Percentiles rank a stretch among this genome's conserved stretches.
Conservation (phyloP, 78 protist genomes). For the Chrysochromulina parva region DNA sequence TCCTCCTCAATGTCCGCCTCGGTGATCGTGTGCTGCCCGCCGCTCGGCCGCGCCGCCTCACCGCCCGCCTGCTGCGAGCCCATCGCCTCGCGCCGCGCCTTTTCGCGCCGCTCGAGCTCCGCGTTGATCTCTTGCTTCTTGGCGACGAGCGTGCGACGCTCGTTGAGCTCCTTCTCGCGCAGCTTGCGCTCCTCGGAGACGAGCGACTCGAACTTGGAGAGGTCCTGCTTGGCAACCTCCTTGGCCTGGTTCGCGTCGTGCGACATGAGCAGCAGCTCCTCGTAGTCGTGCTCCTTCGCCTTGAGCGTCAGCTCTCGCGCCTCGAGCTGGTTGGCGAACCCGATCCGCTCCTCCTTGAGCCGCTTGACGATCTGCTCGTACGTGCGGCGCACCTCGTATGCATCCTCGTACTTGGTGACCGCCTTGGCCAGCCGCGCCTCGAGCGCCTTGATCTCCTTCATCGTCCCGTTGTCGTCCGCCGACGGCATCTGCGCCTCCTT, state of each 20-base stretch:
- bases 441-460: no score
- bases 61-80: neutral
- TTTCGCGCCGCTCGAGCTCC: conserved; percentile 47
- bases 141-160: conserved; percentile 24
- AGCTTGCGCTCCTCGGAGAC: conserved; percentile 37
- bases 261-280: conserved; percentile 45
- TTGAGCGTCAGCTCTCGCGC: conserved; percentile 38
- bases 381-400: conserved; percentile 51
- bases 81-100: neutral
- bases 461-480: neutral
- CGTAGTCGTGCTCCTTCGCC: conserved; percentile 51
- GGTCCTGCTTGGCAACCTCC: conserved; percentile 50
- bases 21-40: neutral
- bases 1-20: conserved; percentile 17
- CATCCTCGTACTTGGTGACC: conserved; percentile 65
- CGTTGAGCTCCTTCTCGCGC: conserved; percentile 33
- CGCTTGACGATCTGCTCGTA: conserved; percentile 66
- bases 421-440: conserved; percentile 45
- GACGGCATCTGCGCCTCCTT: neutral
- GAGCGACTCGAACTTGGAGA: conserved; percentile 36
- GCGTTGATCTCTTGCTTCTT: conserved; percentile 46
- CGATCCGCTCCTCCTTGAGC: conserved; percentile 66
- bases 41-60: neutral
- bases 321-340: conserved; percentile 47
- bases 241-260: conserved; percentile 57